Evolutionary conservation across 1,139 yeast genomes (phyloP), one percentile per base, ranked within the genome.

Genomic region (Saccharomyces hybrid): DNA sequence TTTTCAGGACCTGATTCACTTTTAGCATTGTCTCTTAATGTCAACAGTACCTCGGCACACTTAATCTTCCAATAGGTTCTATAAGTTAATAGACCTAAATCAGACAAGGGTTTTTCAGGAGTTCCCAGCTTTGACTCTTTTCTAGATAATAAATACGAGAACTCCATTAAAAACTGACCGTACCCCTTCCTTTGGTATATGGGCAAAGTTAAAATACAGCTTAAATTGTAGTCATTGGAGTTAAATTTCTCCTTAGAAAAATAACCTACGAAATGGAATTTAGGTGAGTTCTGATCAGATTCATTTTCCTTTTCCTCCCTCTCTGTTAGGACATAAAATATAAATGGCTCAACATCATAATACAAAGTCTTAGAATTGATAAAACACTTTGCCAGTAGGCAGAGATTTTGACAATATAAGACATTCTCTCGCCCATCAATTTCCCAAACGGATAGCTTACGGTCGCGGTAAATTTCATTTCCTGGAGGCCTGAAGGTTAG

Each of bases 291-390:
- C 16, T 32, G 16, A 20, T 31, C 23, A 11, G 2, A 2, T 46
- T 5, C 1, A 3, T 47, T 14, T 14, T 47, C 41, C 9, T 73
- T 70, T 57, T 74, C 74, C 9, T 85, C 91, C 29, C 80, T 74
- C 62, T 85, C 95, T 1, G 93, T 87, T 53, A 93, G 72, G 1
- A 90, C 82, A 70, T 93, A 93, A 66, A 93, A 93, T 66, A 88
- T 78, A 64, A 93, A 93, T 0, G 98, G 97, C 66, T 91, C 97
- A 44, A 93, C 98, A 65, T 91, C 98, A 67, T 90, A 90, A 66
- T 90, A 90, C 51, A 93, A 74, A 0, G 98, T 90, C 66, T 93
- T 93, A 7, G 96, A 88, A 70, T 90, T 90, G 51, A 93, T 76
- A 64, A 91, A 93, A 56, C 91, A 73, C 67, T 93, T 93, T 1